Evolutionary conservation across 1,139 yeast species (phyloP).

Genomic region (Suhomyces panamericanus): DNA sequence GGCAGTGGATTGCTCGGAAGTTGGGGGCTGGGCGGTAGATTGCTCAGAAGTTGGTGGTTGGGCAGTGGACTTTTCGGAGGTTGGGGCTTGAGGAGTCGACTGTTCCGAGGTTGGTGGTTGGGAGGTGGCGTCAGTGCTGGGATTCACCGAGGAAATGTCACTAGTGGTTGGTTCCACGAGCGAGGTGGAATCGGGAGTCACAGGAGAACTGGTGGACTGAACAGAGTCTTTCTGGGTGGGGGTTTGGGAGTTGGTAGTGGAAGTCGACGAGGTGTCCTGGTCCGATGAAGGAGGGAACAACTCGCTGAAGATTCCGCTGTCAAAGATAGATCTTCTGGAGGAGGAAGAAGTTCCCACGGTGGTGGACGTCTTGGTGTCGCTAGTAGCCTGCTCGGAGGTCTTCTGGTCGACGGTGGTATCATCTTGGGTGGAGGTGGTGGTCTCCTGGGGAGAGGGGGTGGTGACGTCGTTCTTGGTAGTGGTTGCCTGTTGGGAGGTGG

Average conservation of each 20-base stretch:
- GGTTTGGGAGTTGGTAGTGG: conserved; percentile 1
- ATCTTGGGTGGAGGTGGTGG: not conserved
- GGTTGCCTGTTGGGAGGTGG: not conserved
- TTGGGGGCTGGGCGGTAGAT: too few species aligned
- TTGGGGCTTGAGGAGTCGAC: too few species aligned
- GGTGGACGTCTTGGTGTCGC: not conserved
- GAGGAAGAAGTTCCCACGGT: not conserved
- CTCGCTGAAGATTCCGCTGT: not conserved
- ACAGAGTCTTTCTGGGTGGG: conserved; percentile 1
- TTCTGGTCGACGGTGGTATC: not conserved
- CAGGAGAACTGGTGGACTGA: not conserved
- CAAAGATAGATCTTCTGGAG: not conserved
- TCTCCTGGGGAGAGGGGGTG: not conserved
- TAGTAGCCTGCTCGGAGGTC: not conserved
- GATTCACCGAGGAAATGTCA: not conserved
- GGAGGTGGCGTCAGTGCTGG: too few species aligned
- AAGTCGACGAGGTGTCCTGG: not conserved
- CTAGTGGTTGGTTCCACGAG: not conserved
- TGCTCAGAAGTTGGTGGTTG: too few species aligned
- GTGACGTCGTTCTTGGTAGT: not conserved
- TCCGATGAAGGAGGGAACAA: not conserved
- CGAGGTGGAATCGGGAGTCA: not conserved
- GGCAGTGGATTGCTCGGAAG: too few species aligned
- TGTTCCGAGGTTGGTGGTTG: too few species aligned
- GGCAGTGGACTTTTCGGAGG: too few species aligned